Conservation (phyloP, 2,329 filamentous ascomycete species). For the Colletotrichum sp. region DNA sequence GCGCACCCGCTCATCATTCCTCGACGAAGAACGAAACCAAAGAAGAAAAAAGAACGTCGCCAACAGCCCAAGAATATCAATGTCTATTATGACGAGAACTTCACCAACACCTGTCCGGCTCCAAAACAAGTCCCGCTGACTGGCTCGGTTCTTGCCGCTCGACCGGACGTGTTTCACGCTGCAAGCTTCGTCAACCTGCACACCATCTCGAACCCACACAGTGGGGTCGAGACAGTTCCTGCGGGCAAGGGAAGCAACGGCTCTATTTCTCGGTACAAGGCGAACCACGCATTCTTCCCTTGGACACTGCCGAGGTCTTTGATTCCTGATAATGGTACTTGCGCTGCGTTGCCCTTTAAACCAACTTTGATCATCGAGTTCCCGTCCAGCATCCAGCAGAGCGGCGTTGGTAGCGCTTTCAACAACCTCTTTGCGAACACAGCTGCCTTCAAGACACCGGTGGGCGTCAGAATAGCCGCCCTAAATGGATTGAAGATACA, state of each 20-base stretch:
- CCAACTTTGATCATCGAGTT: constrained; percentile 74
- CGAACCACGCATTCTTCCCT: constrained; percentile 86
- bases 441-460: constrained; percentile 24
- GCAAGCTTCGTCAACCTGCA: constrained; percentile 85
- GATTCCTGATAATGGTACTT: constrained; percentile 79
- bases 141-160: constrained; percentile 79
- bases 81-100: constrained; percentile 47
- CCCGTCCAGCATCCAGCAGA: constrained; percentile 48
- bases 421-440: constrained; percentile 47
- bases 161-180: constrained; percentile 85
- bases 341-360: constrained; percentile 72
- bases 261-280: constrained; percentile 46
- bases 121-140: constrained; percentile 67
- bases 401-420: constrained; percentile 38
- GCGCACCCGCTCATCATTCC: constrained; percentile 92
- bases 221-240: constrained; percentile 38
- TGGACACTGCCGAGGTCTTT: constrained; percentile 86
- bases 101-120: constrained; percentile 69
- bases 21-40: constrained; percentile 34
- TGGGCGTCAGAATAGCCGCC: constrained; percentile 33
- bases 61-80: constrained; percentile 28
- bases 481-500: constrained; percentile 67
- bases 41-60: constrained; percentile 15
- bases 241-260: constrained; percentile 46
- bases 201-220: constrained; percentile 71